Conservation (phyloP, 225 moss, liverwort and hornwort species). For the Rhytidiadelphus loreus region DNA sequence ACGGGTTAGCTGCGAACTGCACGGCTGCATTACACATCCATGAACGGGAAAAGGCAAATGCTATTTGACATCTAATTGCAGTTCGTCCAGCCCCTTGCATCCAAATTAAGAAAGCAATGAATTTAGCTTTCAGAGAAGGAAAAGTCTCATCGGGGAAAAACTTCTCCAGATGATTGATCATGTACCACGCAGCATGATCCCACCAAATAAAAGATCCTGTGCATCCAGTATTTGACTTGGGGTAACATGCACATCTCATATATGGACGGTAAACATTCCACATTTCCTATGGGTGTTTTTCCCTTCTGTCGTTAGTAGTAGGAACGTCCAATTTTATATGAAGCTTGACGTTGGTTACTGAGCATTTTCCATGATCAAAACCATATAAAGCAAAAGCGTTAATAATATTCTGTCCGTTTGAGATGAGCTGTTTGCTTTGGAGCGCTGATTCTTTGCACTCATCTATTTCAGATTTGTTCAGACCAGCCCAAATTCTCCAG, state of each 20-base stretch:
- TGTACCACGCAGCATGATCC: background rate
- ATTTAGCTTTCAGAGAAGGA: background rate
- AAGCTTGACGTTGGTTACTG: background rate
- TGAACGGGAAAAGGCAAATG: fast-evolving
- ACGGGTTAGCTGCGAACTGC: fast-evolving
- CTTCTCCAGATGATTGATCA: background rate
- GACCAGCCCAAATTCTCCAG: background rate
- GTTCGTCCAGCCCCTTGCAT: background rate
- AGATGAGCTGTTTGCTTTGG: background rate
- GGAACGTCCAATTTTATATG: background rate
- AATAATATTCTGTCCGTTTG: background rate
- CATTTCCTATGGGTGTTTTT: background rate
- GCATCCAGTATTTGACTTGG: background rate
- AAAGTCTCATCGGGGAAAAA: background rate
- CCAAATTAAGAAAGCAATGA: background rate
- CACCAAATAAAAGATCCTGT: background rate
- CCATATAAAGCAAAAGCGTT: background rate
- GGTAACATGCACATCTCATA: background rate
- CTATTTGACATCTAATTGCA: background rate
- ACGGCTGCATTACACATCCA: background rate
- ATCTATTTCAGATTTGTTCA: fast-evolving
- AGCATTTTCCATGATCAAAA: background rate
- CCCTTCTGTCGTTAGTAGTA: background rate
- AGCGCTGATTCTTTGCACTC: background rate
- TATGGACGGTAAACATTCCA: background rate